Conservation (phyloP, 441 rosid species). For the Croton laevigatus region DNA sequence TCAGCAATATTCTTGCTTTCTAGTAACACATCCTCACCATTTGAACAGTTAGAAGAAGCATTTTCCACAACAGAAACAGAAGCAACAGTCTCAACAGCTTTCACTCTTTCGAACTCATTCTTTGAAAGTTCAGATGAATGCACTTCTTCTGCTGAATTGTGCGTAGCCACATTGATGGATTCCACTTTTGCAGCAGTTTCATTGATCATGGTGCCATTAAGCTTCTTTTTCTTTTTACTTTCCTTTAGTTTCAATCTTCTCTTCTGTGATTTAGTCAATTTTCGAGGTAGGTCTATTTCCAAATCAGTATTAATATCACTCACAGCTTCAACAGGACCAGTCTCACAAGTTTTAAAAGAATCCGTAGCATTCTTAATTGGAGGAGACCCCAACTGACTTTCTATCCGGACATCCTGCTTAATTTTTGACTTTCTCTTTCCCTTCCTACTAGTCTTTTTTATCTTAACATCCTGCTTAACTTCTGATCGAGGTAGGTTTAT, state of each 20-base stretch:
- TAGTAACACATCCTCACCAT: conserved; percentile 12
- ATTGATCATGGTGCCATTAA: background rate
- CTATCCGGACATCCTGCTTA: no score
- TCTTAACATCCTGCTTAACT: no score
- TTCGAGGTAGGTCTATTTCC: background rate
- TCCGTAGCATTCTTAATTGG: no score
- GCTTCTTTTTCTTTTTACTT: conserved; percentile 16
- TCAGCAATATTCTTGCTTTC: conserved; percentile 21
- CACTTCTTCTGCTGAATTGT: conserved; percentile 15
- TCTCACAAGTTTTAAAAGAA: no score
- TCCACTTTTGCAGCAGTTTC: conserved; percentile 8
- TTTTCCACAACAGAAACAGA: conserved; percentile 17
- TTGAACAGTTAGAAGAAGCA: conserved; percentile 14
- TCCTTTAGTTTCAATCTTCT: no score
- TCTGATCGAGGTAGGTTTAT: no score
- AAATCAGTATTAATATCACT: background rate
- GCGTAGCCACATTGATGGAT: background rate
- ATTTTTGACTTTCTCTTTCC: no score
- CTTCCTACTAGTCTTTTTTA: no score
- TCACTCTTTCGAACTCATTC: conserved; percentile 14
- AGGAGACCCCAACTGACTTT: no score
- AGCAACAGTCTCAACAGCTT: conserved; percentile 7
- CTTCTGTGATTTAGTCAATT: background rate
- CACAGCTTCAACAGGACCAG: no score
- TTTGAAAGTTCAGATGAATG: conserved; percentile 13